Conservation (phyloP, 129 eudicot genomes). For the Chrysanthemum seticuspe region DNA sequence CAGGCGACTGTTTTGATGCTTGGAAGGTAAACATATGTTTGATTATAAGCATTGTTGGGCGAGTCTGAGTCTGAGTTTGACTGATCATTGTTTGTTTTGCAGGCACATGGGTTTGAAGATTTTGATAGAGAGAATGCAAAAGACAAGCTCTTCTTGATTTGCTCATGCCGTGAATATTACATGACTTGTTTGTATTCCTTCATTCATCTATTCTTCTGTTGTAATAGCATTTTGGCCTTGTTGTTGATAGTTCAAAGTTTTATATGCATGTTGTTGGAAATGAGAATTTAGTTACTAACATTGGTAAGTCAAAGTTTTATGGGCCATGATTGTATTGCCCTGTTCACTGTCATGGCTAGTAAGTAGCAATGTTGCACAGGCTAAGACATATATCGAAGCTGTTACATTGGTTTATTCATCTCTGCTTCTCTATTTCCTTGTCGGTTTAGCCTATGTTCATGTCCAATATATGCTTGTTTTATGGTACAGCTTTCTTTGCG, state of each 20-base stretch:
- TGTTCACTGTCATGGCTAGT: no score
- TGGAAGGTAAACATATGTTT: conserved; percentile 58
- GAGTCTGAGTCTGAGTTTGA: not conserved
- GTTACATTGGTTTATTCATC: no score
- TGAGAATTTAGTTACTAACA: not conserved
- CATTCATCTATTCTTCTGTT: conserved; percentile 3
- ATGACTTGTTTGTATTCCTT: conserved; percentile 21
- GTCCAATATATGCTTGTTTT: no score
- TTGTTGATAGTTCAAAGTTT: conserved; percentile 7
- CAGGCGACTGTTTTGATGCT: conserved; percentile 91
- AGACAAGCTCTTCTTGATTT: conserved; percentile 16
- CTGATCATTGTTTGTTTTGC: conserved; percentile 24
- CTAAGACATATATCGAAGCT: no score
- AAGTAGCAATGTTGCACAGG: no score
- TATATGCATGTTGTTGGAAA: not conserved
- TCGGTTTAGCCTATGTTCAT: no score
- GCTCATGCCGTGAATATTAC: conserved; percentile 7
- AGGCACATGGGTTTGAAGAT: conserved; percentile 71
- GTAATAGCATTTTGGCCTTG: conserved; percentile 15
- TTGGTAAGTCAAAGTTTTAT: not conserved
- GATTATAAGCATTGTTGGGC: not conserved
- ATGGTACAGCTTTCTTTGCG: no score
- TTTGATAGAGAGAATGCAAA: conserved; percentile 41
- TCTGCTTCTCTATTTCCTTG: no score
- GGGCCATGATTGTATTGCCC: not conserved